Conservation (phyloP, 2,329 filamentous ascomycete genomes). For the Drechslerella coelobrocha region DNA sequence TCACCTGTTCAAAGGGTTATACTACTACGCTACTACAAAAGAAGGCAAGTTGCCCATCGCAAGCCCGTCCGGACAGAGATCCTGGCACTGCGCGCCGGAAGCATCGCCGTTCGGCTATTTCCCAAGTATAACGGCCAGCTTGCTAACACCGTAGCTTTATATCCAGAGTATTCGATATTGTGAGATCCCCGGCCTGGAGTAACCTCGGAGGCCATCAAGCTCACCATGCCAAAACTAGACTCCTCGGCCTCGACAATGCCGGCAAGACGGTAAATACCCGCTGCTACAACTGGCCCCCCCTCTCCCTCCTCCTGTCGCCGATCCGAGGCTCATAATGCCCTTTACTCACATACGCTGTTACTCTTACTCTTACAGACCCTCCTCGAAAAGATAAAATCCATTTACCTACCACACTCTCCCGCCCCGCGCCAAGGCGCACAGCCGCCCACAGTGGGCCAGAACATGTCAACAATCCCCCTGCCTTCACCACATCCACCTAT, state of each 20-base stretch:
- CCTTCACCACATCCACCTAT: slow-evolving; percentile 69
- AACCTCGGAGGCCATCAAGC: too few species aligned
- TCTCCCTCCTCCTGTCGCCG: background rate
- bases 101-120: too few species aligned
- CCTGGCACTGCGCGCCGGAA: too few species aligned
- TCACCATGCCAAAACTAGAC: slow-evolving; percentile 57
- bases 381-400: slow-evolving; percentile 91
- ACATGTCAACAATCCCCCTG: slow-evolving; percentile 87
- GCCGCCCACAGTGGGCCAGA: slow-evolving; percentile 88
- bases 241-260: slow-evolving; percentile 96
- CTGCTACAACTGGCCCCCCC: background rate
- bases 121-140: too few species aligned
- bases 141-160: slow-evolving; percentile 16
- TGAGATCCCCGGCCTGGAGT: too few species aligned
- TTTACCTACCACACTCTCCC: slow-evolving; percentile 72
- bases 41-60: slow-evolving; percentile 66
- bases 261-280: slow-evolving; percentile 73
- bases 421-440: slow-evolving; percentile 78
- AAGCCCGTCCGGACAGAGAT: background rate
- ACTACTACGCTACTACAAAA: slow-evolving; percentile 94
- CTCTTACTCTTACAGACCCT: slow-evolving; percentile 66
- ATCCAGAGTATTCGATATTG: slow-evolving; percentile 89
- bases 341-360: background rate
- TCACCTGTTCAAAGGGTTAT: slow-evolving; percentile 92
- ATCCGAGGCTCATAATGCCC: background rate